Evolutionary conservation across 306 rosid genomes (phyloP).

Genomic region (Cucumis cinereus): DNA sequence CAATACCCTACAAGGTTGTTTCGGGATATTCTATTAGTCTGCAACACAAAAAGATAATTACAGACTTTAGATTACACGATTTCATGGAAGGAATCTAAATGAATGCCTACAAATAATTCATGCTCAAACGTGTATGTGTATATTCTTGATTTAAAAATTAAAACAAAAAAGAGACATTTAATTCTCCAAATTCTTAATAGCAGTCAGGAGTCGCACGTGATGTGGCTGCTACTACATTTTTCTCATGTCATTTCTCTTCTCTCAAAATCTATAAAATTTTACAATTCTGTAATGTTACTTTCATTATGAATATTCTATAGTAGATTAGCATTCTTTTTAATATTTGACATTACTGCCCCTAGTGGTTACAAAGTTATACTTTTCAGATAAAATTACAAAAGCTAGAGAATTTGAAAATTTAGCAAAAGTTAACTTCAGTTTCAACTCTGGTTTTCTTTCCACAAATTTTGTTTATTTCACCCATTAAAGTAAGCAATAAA

Average conservation of each 20-base stretch:
- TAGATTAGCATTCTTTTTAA: background rate
- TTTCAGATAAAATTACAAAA: background rate
- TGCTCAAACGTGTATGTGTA: background rate
- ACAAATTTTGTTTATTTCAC: background rate
- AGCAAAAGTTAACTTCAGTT: background rate
- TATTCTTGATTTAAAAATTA: background rate
- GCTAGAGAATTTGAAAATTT: background rate
- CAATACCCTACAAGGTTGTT: constrained; percentile 79
- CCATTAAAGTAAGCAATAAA: background rate
- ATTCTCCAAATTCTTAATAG: background rate
- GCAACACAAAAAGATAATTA: constrained; percentile 16
- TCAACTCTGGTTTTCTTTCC: background rate
- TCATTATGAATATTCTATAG: background rate
- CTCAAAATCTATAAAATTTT: background rate
- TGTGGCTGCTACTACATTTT: background rate
- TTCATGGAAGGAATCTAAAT: background rate
- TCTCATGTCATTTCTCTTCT: background rate
- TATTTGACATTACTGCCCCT: background rate
- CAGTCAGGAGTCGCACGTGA: background rate
- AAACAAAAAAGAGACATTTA: background rate
- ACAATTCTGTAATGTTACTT: background rate
- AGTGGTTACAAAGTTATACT: background rate
- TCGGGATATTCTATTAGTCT: constrained; percentile 77
- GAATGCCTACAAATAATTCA: background rate
- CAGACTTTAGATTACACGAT: background rate